Base-by-base conservation (phyloP, 2,329 filamentous ascomycete species). In the Aspergillus sp. region DNA sequence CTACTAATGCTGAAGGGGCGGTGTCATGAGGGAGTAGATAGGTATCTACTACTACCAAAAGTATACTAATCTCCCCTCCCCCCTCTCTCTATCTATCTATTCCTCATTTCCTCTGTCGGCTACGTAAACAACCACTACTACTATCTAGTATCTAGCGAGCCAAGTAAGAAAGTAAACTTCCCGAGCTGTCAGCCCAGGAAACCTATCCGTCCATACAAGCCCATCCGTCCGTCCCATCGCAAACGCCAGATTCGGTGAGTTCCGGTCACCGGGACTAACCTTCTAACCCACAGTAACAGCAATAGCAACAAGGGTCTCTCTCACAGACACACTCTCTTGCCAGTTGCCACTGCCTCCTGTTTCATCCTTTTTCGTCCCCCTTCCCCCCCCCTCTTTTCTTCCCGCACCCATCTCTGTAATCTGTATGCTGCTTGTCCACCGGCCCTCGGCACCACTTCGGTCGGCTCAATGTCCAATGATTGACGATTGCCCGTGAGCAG, bases 181-280 rank as follows among this genome's bases (percentile, higher is more conserved):
- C 8, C 23, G 45, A 28, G 28, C 4, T 30, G 28, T 43, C 38
- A 28, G 32, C 38, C 38, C 41, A 41, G 17, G 23, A 23, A 9
- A n/a, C 7, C n/a, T 21, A 23, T 10, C 38, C 28, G 38, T 12
- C 28, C 28, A 52, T 28, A 32, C 4, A 55, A 12, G 19, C 6
- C 41, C 13, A 10, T 7, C 9, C 39, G 23, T 15, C 52, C 21
- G 21, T 21, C 2, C 28, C 25, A 28, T 28, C 25, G 25, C 25
- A 28, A 30, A 30, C 28, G 9, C 28, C 28, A 10, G 12, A 32
- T 28, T 55, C 52, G 52, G 52, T 23, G 52, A 55, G 39, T 45
- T 55, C 52, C 52, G 52, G 28, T 55, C 52, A 55, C 39, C 47
- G 23, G 52, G 25, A 55, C 52, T 17, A 55, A 43, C 41, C 9